Evolutionary conservation across 2,329 filamentous ascomycete genomes (phyloP), one percentile per base, ranked within the genome.

Genomic region (Lasiodiplodia gonubiensis): DNA sequence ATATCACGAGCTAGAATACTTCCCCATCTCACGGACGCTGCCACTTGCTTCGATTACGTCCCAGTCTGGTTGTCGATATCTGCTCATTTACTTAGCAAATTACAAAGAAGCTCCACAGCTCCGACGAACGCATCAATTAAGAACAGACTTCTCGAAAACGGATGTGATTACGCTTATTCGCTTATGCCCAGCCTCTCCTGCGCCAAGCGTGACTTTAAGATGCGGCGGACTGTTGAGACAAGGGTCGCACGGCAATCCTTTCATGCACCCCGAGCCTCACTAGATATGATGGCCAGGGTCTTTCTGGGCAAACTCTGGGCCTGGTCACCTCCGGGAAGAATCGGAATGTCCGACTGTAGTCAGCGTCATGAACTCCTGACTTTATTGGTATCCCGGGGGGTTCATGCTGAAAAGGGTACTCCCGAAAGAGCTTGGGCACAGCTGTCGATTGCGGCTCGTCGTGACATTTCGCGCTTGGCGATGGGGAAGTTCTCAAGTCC

Each of bases 161-260:
- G 30, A 33, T 10, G 30, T 8, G 10, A 8, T 10, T 33, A 6
- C 30, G 30, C 30, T 33, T 2, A 33, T 8, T 30, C 30, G 30
- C 30, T 10, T 30, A 8, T 10, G 30, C 30, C 30, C 30, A 30
- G 30, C 1, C 30, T 33, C 30, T 33, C 30, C 30, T 33, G 8
- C 30, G 30, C 30, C 30, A 33, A 33, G 30, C 30, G 10, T 8
- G 30, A 33, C 30, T 33, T 33, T 33, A 33, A 33, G 37, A 42
- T 27, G 54, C n/a, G 14, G 54, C 35, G 23, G 54, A 37, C 23
- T 35, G 12, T 23, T 42, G 35, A 10, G 25, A 46, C 57, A 60
- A 14, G 57, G 57, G 33, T 60, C 8, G 21, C 39, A 16, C 57
- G 57, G 39, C 35, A 42, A 39, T 23, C 39, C 54, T 57, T 57